phyloP scores from a whole-genome alignment of 805 yeast genomes.

The Teunomyces tritomae region DNA sequence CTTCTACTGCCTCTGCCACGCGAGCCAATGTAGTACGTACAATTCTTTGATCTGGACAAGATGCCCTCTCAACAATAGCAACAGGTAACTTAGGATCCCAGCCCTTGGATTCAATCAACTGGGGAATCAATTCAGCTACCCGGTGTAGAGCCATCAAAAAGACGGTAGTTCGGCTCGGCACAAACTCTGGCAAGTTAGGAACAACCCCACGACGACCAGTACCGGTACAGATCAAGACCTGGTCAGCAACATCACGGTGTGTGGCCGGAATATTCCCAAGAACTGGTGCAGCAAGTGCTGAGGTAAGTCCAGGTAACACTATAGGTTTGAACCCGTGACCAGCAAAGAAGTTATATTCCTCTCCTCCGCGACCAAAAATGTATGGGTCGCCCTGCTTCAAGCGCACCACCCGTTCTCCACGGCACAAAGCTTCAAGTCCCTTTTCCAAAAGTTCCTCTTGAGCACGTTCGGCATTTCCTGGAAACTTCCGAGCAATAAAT shows the following conservation, averaged over 20 bases:
- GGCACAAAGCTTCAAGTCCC: conserved; percentile 61
- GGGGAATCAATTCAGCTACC: conserved; percentile 52
- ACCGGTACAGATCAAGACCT: conserved; percentile 90
- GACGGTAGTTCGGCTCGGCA: conserved; percentile 71
- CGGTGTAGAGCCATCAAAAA: conserved; percentile 90
- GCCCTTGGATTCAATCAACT: conserved; percentile 37
- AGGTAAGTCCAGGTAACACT: conserved; percentile 85
- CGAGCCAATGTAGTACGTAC: conserved; percentile 68
- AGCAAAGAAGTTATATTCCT: conserved; percentile 72
- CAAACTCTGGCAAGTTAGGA: conserved; percentile 76
- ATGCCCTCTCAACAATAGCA: conserved; percentile 85
- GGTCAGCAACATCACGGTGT: conserved; percentile 89
- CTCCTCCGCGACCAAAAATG: conserved; percentile 95
- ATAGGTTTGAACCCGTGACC: conserved; percentile 65
- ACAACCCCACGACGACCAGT: conserved; percentile 85
- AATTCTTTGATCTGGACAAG: conserved; percentile 89
- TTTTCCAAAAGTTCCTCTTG: conserved; percentile 77
- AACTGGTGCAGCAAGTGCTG: conserved; percentile 86
- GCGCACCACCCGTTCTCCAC: conserved; percentile 79
- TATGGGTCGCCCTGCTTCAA: conserved; percentile 97
- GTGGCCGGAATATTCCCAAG: conserved; percentile 85
- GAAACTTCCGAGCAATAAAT: conserved; percentile 90
- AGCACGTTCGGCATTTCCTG: conserved; percentile 94
- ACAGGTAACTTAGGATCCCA: conserved; percentile 79
- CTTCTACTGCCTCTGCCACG: conserved; percentile 70